Conservation (phyloP, 768 basidiomycete species). For the Kwoniella sp. region DNA sequence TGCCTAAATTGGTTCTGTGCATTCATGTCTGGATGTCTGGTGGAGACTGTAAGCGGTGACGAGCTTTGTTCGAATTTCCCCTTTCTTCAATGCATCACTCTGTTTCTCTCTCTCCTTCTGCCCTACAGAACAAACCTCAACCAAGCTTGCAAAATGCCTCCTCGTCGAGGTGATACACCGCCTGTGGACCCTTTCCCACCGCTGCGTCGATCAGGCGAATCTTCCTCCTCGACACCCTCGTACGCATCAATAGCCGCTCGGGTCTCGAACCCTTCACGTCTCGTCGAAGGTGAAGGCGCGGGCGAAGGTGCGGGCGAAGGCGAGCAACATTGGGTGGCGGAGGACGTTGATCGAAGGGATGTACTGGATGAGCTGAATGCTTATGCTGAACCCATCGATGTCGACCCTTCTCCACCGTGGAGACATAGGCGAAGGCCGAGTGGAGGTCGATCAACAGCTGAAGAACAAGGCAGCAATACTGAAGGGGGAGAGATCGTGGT, state of each 20-base stretch:
- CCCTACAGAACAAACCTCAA: neutral
- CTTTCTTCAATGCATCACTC: neutral
- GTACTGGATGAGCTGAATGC: conserved; percentile 28
- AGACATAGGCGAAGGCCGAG: conserved; percentile 8
- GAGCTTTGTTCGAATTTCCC: neutral
- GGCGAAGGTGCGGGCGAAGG: neutral
- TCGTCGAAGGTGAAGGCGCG: neutral
- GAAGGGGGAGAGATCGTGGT: neutral
- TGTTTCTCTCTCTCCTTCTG: neutral
- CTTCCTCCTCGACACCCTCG: conserved; percentile 12
- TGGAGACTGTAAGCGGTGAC: neutral
- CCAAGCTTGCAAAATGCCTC: conserved; percentile 14
- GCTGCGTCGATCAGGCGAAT: conserved; percentile 15
- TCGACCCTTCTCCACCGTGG: conserved; percentile 27
- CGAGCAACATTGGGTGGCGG: conserved; percentile 11
- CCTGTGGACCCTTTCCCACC: conserved; percentile 30
- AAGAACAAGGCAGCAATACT: neutral
- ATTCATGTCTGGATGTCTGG: neutral
- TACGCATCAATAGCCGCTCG: conserved; percentile 31
- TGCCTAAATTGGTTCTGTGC: neutral
- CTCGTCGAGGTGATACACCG: conserved; percentile 12
- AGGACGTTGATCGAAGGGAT: conserved; percentile 31
- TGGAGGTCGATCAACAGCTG: neutral
- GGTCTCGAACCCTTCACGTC: conserved; percentile 3
- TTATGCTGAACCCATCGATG: conserved; percentile 21